Evolutionary conservation across 495 filamentous ascomycete genomes (phyloP).

Genomic region (Penicillium silybi): DNA sequence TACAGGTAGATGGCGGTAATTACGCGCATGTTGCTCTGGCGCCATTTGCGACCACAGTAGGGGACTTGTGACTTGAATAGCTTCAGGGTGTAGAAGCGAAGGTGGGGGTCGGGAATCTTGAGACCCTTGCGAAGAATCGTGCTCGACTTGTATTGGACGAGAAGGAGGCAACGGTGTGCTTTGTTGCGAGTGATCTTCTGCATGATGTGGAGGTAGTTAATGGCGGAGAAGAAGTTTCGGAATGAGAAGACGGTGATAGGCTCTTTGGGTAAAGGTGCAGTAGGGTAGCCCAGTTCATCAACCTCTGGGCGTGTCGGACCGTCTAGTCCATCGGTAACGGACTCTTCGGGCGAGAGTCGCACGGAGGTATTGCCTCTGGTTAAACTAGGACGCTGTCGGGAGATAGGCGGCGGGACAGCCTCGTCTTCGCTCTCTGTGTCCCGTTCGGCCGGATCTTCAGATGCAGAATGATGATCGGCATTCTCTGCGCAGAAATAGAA

Average conservation of each 20-base stretch:
- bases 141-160: slow-evolving; percentile 91
- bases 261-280: slow-evolving; percentile 57
- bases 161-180: slow-evolving; percentile 85
- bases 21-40: slow-evolving; percentile 96
- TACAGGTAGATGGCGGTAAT: slow-evolving; percentile 96
- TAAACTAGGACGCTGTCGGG: slow-evolving; percentile 45
- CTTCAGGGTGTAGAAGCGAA: slow-evolving; percentile 93
- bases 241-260: slow-evolving; percentile 88
- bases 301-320: slow-evolving; percentile 64
- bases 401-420: slow-evolving; percentile 79
- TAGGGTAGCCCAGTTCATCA: slow-evolving; percentile 81
- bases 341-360: slow-evolving; percentile 30
- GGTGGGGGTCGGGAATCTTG: slow-evolving; percentile 80
- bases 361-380: slow-evolving; percentile 21
- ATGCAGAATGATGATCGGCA: slow-evolving; percentile 30
- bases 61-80: slow-evolving; percentile 98
- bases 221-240: slow-evolving; percentile 88
- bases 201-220: slow-evolving; percentile 91
- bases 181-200: slow-evolving; percentile 96
- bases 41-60: slow-evolving; percentile 97
- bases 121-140: slow-evolving; percentile 84
- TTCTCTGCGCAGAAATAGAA: slow-evolving; percentile 62
- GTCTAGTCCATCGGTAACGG: slow-evolving; percentile 31
- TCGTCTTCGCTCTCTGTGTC: slow-evolving; percentile 58
- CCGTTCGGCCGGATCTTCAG: slow-evolving; percentile 21